phyloP scores from a whole-genome alignment of 768 basidiomycete species.

The Mrakia frigida region DNA sequence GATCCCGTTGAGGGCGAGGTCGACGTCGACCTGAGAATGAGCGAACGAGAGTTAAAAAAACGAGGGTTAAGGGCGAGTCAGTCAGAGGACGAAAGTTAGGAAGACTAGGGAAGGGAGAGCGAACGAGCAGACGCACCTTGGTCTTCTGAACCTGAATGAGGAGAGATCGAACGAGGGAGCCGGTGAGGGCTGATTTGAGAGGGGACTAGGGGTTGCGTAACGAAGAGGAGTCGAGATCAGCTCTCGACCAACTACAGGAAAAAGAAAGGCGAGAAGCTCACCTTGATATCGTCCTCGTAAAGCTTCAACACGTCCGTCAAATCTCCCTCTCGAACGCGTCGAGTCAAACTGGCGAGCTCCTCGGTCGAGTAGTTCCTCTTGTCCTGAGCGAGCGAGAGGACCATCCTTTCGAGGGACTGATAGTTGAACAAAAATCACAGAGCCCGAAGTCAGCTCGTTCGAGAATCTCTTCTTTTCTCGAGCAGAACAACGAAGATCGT shows the following conservation, averaged over 20 bases:
- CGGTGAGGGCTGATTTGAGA: constrained; percentile 68
- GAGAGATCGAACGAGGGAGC: constrained; percentile 72
- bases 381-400: constrained; percentile 74
- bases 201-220: constrained; percentile 50
- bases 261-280: constrained; percentile 32
- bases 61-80: constrained; percentile 12
- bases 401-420: constrained; percentile 90
- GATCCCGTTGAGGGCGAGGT: constrained; percentile 81
- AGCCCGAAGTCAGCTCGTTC: neutral
- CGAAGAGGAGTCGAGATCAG: neutral
- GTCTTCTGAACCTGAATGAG: constrained; percentile 94
- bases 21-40: constrained; percentile 70
- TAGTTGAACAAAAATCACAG: neutral
- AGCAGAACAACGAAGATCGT: neutral
- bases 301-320: constrained; percentile 77
- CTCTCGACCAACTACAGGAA: neutral
- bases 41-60: neutral
- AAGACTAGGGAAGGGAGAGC: neutral
- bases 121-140: constrained; percentile 54
- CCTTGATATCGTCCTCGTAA: constrained; percentile 87
- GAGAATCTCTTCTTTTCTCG: neutral
- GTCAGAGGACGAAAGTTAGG: neutral
- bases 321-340: constrained; percentile 69
- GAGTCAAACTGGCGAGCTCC: constrained; percentile 63
- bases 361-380: constrained; percentile 60